Evolutionary conservation across 1,284 basidiomycete genomes (phyloP).

Genomic region (Fomitopsis schrenkii): DNA sequence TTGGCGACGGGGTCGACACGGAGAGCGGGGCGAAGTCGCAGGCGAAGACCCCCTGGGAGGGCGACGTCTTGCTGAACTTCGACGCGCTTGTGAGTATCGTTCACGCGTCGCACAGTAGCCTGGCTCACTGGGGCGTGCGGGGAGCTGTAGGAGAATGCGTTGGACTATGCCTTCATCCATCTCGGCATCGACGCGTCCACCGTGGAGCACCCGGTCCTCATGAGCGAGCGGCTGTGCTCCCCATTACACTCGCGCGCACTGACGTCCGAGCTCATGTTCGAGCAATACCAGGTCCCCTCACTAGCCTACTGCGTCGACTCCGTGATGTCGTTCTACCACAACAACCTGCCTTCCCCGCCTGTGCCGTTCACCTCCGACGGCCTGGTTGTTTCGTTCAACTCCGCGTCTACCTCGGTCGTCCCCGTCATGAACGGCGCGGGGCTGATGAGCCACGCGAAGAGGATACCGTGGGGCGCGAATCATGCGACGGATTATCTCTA

Average conservation of each 20-base stretch:
- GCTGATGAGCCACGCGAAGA: slow-evolving; percentile 78
- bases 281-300: slow-evolving; percentile 86
- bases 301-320: slow-evolving; percentile 90
- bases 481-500: slow-evolving; percentile 91
- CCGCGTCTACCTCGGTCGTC: slow-evolving; percentile 82
- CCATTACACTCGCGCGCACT: slow-evolving; percentile 89
- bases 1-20: slow-evolving; percentile 80
- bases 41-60: slow-evolving; percentile 82
- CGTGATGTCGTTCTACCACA: slow-evolving; percentile 88
- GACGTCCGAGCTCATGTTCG: slow-evolving; percentile 96
- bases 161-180: slow-evolving; percentile 90
- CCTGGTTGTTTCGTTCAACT: slow-evolving; percentile 81
- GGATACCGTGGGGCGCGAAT: slow-evolving; percentile 91
- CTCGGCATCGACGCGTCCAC: slow-evolving; percentile 78
- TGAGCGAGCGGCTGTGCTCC: slow-evolving; percentile 91
- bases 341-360: slow-evolving; percentile 41
- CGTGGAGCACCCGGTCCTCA: slow-evolving; percentile 89
- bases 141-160: slow-evolving; percentile 80
- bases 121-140: slow-evolving; percentile 11
- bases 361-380: slow-evolving; percentile 60
- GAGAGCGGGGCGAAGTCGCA: slow-evolving; percentile 82
- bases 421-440: slow-evolving; percentile 81
- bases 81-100: slow-evolving; percentile 77
- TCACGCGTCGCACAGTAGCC: background rate
- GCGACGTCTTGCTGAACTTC: slow-evolving; percentile 84